Evolutionary conservation across 169 alveolate species (phyloP), one percentile per base, ranked within the genome.

Genomic region (Plasmodium falciparum): DNA sequence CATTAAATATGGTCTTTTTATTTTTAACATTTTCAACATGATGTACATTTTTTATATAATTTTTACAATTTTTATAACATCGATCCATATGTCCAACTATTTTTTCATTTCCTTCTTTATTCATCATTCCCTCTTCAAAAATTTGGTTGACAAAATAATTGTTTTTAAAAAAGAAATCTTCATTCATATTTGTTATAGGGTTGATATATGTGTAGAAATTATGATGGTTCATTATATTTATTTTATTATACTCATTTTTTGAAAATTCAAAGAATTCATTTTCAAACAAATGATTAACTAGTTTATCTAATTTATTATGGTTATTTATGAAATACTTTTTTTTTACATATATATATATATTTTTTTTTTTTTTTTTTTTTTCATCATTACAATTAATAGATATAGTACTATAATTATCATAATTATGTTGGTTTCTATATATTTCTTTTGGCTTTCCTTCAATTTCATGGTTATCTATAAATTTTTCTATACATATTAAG

Each of bases 111-210:
- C 11, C 20, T 70, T 26, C 9, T 15, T 22, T 45, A 7, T 29
- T 66, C 8, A 29, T 12, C 3, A 13, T 50, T 15, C 0, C 13
- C 61, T n/a, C 13, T n/a, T 61, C 33, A 76, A 76, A 76, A 4
- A 76, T 70, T 33, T 54, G 29, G 22, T 75, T 76, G 17, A 63
- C 69, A 65, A 76, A 76, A 69, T 76, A 76, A 20, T 59, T 56
- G 43, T 65, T 76, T 39, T 56, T 63, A 50, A 76, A 76, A 50
- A 76, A 76, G 50, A 76, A 76, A 65, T 74, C 63, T 50, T 66
- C 45, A 20, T 69, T 56, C 39, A 70, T 47, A 70, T 50, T 65
- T 11, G 13, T n/a, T 5, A 76, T 56, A 39, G 89, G 89, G 76
- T 76, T 76, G 20, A 76, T 33, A 43, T 54, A 65, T 49, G 66